Conservation (phyloP, 2,329 filamentous ascomycete species). For the Alternaria arborescens region DNA sequence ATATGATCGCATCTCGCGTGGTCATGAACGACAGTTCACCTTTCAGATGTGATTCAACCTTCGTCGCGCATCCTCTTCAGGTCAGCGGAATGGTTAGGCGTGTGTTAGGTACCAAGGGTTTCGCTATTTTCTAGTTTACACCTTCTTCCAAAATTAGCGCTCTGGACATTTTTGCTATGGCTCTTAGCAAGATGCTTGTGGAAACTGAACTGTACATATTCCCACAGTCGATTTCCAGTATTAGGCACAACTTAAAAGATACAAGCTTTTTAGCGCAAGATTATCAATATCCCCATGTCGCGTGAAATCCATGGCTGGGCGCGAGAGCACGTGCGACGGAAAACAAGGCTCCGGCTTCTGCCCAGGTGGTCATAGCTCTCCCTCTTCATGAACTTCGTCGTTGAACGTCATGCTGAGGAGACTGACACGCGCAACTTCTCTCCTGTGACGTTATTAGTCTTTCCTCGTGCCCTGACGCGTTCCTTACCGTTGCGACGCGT, state of each 20-base stretch:
- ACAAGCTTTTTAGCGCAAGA: background rate
- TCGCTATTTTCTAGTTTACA: background rate
- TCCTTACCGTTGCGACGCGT: conserved; percentile 1
- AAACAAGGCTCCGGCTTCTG: conserved; percentile 14
- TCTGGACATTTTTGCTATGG: background rate
- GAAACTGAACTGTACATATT: no score
- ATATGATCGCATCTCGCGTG: conserved; percentile 1
- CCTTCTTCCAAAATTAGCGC: no score
- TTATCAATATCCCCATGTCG: background rate
- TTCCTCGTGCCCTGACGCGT: conserved; percentile 5
- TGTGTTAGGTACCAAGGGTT: background rate
- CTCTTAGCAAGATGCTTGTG: background rate
- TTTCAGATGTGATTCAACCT: background rate
- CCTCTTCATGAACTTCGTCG: conserved; percentile 12
- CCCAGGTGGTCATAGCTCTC: conserved; percentile 29
- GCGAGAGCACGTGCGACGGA: conserved; percentile 21
- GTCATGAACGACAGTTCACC: conserved; percentile 5
- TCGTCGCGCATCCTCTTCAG: background rate
- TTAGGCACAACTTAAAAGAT: background rate
- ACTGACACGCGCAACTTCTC: conserved; percentile 11
- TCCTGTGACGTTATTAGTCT: conserved; percentile 2
- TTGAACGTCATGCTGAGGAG: conserved; percentile 20
- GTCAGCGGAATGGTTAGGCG: background rate
- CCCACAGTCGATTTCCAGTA: background rate
- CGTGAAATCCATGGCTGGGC: background rate